phyloP scores from a whole-genome alignment of 73 alveolate genomes.

The Diophrys sp. region DNA sequence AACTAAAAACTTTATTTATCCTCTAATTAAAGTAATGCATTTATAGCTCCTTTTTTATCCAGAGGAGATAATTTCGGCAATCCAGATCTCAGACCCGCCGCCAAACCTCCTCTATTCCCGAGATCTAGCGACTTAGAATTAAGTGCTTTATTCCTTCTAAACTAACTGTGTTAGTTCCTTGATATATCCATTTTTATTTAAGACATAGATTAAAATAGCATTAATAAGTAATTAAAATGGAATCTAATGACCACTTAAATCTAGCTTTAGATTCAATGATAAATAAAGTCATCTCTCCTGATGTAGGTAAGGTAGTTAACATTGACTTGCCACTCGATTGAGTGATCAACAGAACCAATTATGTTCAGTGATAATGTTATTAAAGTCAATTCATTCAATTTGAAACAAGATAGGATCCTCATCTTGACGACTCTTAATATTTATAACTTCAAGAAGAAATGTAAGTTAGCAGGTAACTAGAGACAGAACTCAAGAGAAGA shows the following conservation, averaged over 20 bases:
- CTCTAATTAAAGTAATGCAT: too few relatives aligned
- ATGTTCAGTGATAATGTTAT: slow-evolving; percentile 60
- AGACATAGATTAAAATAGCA: too few relatives aligned
- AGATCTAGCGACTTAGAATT: too few relatives aligned
- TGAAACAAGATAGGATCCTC: slow-evolving; percentile 70
- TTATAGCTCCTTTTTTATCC: background rate
- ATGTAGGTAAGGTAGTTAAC: background rate
- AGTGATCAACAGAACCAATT: slow-evolving; percentile 66
- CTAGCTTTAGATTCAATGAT: background rate
- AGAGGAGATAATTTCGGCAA: background rate
- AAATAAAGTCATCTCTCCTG: background rate
- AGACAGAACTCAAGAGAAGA: slow-evolving; percentile 12
- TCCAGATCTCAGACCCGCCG: too few relatives aligned
- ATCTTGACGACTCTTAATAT: slow-evolving; percentile 66
- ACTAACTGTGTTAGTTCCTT: too few relatives aligned
- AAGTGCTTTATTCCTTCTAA: too few relatives aligned
- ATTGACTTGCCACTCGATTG: background rate
- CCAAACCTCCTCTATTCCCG: too few relatives aligned
- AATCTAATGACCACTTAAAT: background rate
- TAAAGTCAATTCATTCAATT: slow-evolving; percentile 72
- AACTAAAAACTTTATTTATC: too few relatives aligned
- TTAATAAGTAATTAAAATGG: background rate
- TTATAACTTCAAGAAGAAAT: slow-evolving; percentile 64
- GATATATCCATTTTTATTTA: too few relatives aligned
- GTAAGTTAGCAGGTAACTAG: slow-evolving; percentile 1